phyloP scores from a whole-genome alignment of 352 stramenopile genomes.

The Globisporangium iwayamae region DNA sequence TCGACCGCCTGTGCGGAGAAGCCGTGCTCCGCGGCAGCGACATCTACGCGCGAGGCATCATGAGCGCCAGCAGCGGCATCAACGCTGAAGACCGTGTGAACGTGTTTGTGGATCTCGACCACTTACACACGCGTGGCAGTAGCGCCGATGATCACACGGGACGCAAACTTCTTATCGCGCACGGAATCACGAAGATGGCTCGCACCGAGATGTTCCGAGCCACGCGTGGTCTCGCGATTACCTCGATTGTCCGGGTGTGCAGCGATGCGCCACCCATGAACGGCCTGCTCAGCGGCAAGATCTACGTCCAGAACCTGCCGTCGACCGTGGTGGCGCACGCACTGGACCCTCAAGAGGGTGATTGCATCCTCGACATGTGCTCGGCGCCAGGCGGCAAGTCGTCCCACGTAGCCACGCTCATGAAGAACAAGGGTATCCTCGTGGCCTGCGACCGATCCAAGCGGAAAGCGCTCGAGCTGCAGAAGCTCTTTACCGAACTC shows the following conservation, averaged over 20 bases:
- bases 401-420: slow-evolving; percentile 90
- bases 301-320: slow-evolving; percentile 94
- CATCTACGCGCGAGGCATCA: slow-evolving; percentile 91
- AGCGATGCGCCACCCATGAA: slow-evolving; percentile 87
- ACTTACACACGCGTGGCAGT: slow-evolving; percentile 68
- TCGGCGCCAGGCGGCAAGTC: slow-evolving; percentile 92
- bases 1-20: slow-evolving; percentile 91
- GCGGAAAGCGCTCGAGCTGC: slow-evolving; percentile 79
- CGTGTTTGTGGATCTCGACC: slow-evolving; percentile 84
- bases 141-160: slow-evolving; percentile 68
- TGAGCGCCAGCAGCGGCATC: slow-evolving; percentile 87
- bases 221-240: slow-evolving; percentile 58
- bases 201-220: slow-evolving; percentile 79
- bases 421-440: slow-evolving; percentile 84
- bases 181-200: slow-evolving; percentile 66
- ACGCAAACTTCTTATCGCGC: slow-evolving; percentile 75
- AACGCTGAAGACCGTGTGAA: slow-evolving; percentile 74
- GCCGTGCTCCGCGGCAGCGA: slow-evolving; percentile 92
- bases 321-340: slow-evolving; percentile 90
- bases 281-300: slow-evolving; percentile 67
- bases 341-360: slow-evolving; percentile 74
- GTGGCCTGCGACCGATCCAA: slow-evolving; percentile 90
- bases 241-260: slow-evolving; percentile 65
- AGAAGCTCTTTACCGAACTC: slow-evolving; percentile 72
- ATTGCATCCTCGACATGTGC: slow-evolving; percentile 94